Percentiles rank a stretch among this genome's conserved stretches.
phyloP scores from a whole-genome alignment of 768 basidiomycete species.

The Hygrocybe coccinea region DNA sequence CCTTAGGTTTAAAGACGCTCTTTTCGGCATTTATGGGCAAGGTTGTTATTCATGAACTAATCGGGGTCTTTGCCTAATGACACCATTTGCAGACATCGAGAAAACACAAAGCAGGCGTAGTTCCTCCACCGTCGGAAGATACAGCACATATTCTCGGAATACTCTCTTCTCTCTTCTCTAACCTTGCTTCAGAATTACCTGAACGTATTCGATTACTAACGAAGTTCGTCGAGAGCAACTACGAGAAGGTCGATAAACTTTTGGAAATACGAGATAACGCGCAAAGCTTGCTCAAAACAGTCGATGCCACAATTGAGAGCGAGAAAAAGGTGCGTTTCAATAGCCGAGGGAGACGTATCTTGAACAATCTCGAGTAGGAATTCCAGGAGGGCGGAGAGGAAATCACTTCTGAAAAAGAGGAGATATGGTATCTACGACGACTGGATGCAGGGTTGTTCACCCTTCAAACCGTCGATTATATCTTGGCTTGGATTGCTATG shows the following conservation, averaged over 20 bases:
- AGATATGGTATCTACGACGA: conserved; percentile 78
- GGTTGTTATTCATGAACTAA: conserved; percentile 40
- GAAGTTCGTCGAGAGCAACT: conserved; percentile 90
- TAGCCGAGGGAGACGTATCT: neutral
- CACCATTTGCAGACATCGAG: conserved; percentile 41
- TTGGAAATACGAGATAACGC: conserved; percentile 80
- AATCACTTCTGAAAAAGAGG: conserved; percentile 57
- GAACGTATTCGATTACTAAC: conserved; percentile 75
- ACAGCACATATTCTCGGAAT: conserved; percentile 84
- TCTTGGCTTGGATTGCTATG: conserved; percentile 93
- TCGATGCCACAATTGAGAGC: conserved; percentile 61
- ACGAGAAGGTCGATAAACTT: conserved; percentile 92
- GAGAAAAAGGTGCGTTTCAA: conserved; percentile 57
- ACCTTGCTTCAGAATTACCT: conserved; percentile 79
- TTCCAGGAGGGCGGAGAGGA: conserved; percentile 54
- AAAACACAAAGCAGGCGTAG: conserved; percentile 52
- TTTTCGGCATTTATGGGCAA: conserved; percentile 95
- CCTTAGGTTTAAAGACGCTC: conserved; percentile 79
- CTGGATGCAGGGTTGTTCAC: conserved; percentile 85
- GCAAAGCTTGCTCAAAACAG: conserved; percentile 49
- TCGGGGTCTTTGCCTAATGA: neutral
- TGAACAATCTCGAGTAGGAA: conserved; percentile 36
- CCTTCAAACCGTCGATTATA: conserved; percentile 88
- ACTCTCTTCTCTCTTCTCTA: conserved; percentile 80
- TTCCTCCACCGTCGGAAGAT: conserved; percentile 67